These are phyloP conservation scores for Populus simonii DNA, from an alignment of 345 rosid genomes.

Conservation along the genomic window DNA sequence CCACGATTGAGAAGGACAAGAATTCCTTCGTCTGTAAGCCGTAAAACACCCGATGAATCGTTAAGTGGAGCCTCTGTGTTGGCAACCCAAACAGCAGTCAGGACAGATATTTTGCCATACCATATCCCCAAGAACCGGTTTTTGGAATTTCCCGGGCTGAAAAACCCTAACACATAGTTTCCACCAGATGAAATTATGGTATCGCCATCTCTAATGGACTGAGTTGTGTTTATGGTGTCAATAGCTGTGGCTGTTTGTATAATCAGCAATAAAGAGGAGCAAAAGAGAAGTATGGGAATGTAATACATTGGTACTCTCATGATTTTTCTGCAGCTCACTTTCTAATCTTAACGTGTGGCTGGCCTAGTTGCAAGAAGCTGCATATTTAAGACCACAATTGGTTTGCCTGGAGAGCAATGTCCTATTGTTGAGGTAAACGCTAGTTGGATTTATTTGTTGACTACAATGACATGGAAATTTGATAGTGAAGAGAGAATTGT, in stretches of 20 bases:
- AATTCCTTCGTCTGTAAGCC: background rate
- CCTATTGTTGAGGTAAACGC: too few species aligned
- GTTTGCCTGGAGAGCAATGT: too few species aligned
- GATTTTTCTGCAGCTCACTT: too few species aligned
- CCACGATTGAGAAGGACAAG: background rate
- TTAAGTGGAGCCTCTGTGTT: background rate
- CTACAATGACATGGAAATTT: too few species aligned
- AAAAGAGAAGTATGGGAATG: background rate
- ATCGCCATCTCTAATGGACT: background rate
- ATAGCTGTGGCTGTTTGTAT: background rate
- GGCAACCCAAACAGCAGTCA: background rate
- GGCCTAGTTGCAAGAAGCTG: too few species aligned
- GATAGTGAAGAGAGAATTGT: too few species aligned
- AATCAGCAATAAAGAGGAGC: background rate
- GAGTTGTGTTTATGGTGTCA: constrained; percentile 3
- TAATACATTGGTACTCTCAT: too few species aligned
- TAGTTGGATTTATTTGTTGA: too few species aligned
- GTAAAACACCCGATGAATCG: background rate
- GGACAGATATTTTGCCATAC: background rate
- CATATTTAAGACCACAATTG: too few species aligned
- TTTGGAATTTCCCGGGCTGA: constrained; percentile 1
- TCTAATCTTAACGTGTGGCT: too few species aligned
- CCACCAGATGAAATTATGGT: background rate
- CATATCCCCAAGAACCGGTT: constrained; percentile 5
- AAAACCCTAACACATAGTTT: background rate